Evolutionary conservation across 2,329 filamentous ascomycete species (phyloP).

Genomic region (Pseudogymnoascus sp.): DNA sequence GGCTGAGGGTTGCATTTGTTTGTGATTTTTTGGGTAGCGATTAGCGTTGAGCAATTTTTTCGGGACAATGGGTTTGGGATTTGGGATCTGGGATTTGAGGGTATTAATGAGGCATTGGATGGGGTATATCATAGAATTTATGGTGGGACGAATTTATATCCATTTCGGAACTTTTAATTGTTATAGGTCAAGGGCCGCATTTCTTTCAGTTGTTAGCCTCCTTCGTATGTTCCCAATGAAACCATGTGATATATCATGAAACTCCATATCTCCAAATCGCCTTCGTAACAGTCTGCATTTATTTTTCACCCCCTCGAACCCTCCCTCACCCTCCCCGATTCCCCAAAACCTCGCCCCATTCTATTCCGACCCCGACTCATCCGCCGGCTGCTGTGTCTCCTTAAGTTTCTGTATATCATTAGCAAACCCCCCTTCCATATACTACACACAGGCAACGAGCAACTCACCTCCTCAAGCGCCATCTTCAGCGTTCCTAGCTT

Average conservation of each 20-base stretch:
- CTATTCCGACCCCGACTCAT: constrained; percentile 18
- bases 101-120: not conserved
- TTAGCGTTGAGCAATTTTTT: not conserved
- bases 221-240: not conserved
- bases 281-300: not conserved
- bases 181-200: not conserved
- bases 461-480: constrained; percentile 56
- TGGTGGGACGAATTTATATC: not conserved
- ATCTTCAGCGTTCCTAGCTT: constrained; percentile 61
- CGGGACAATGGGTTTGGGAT: not conserved
- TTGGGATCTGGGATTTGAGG: not conserved
- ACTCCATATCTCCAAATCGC: not conserved
- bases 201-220: too few species aligned
- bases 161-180: not conserved
- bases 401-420: constrained; percentile 21
- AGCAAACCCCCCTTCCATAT: not conserved
- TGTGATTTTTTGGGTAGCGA: not conserved
- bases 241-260: not conserved
- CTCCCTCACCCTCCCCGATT: too few species aligned
- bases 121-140: not conserved
- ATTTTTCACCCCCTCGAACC: not conserved
- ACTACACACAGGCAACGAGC: too few species aligned
- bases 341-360: not conserved
- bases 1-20: not conserved
- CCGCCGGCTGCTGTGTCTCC: constrained; percentile 23